These are phyloP conservation scores for Talaromyces wortmannii DNA, from an alignment of 495 filamentous ascomycete species.

Conservation along the genomic window DNA sequence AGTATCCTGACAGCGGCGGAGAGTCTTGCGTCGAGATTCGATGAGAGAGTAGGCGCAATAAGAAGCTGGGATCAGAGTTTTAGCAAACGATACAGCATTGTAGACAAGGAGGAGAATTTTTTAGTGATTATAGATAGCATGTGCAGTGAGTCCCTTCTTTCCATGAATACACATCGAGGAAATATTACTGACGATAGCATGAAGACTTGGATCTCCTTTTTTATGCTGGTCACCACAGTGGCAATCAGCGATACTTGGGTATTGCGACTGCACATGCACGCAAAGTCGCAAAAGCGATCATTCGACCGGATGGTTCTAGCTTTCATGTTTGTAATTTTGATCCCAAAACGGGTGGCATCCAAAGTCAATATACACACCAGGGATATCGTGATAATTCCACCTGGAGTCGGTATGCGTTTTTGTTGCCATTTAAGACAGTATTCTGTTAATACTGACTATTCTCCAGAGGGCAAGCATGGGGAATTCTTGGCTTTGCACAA, in stretches of 20 bases:
- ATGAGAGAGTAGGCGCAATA: constrained; percentile 22
- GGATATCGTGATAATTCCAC: constrained; percentile 31
- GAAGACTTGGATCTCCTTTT: constrained; percentile 35
- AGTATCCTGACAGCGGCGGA: constrained; percentile 22
- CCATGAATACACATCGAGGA: neutral
- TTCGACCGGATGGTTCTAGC: constrained; percentile 11
- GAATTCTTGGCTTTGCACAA: constrained; percentile 36
- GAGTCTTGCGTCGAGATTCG: constrained; percentile 26
- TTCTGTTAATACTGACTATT: neutral
- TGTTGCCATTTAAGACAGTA: neutral
- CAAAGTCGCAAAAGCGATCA: constrained; percentile 6
- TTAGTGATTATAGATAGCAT: constrained; percentile 39
- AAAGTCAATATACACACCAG: constrained; percentile 27
- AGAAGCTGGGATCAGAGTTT: constrained; percentile 26
- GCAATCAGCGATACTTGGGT: constrained; percentile 11
- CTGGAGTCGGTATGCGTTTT: constrained; percentile 17
- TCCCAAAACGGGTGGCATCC: constrained; percentile 20
- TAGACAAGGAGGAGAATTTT: constrained; percentile 17
- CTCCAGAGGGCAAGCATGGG: constrained; percentile 38
- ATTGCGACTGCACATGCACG: constrained; percentile 33
- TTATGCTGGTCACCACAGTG: constrained; percentile 27
- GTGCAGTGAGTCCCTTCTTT: constrained; percentile 8
- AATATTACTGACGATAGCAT: neutral
- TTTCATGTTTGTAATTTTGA: constrained; percentile 36
- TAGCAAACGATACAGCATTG: constrained; percentile 5